Base-by-base conservation (phyloP, 1,139 yeast genomes). In the Pichia sp. region DNA sequence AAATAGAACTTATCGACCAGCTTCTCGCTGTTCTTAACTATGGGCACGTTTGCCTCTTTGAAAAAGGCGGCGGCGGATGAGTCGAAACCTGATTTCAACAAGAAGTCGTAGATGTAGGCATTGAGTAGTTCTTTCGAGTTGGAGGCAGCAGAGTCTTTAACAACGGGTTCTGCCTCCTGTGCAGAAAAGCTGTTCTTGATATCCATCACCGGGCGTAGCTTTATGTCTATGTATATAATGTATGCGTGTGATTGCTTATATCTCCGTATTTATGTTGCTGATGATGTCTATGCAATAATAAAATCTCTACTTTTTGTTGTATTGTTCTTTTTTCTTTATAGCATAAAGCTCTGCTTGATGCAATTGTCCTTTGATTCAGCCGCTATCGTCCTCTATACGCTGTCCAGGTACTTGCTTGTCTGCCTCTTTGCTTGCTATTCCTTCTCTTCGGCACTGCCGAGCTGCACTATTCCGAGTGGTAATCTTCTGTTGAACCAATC, bases 41-140 rank as follows among this genome's bases (percentile, higher is more conserved):
- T 44, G 2, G 64, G 64, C 24, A 61, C 54, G 31, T 54, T 57
- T 7, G 65, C 64, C 68, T 91, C 97, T 60, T 78, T 79, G 60
- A 80, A 81, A 67, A 91, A 89, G 31, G 80, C 78, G 55, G 77
- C 76, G 2, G 97, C 96, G 1, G 95, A 83, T 56, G 83, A 84
- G 10, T 80, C 77, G 53, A 89, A 75, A 47, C 87, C 79, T 55
- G 87, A 84, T 70, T 91, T 91, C 64, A 87, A 71, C 58, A 92
- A 75, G 65, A 90, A 92, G 71, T 92, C 97, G 67, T 89, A 88
- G 46, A 92, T 85, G 69, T 90, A 91, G 17, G 92, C 89, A 66
- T 91, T 88, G 59, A 92, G 74, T 50, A 88, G 72, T 67, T 86
- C 91, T 65, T 82, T 81, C 6, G 87, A 76, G 59, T 78, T 80